A percentile compares a stretch with the other conserved stretches of the same genome.
These are phyloP conservation scores for Suillus decipiens DNA, from an alignment of 768 basidiomycete genomes.

Conservation along the genomic window DNA sequence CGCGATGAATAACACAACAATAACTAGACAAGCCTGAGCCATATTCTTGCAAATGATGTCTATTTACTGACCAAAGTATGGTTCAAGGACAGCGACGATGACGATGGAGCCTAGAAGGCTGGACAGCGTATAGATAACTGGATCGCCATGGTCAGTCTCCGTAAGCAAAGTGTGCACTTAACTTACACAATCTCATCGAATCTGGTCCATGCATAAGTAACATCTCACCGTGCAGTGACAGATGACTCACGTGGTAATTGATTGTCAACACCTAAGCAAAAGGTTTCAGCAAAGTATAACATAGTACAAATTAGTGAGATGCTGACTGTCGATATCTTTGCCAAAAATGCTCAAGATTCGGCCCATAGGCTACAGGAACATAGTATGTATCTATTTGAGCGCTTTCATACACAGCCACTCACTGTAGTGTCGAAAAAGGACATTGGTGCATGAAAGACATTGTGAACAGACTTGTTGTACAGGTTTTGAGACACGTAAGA, in stretches of 20 bases:
- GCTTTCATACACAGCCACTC: conserved; percentile 9
- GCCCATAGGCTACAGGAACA: conserved; percentile 48
- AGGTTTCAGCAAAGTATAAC: not conserved
- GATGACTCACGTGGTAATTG: conserved; percentile 48
- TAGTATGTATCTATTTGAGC: not conserved
- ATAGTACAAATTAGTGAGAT: not conserved
- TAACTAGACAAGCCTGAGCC: conserved; percentile 37
- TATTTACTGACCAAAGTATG: conserved; percentile 55
- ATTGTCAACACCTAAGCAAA: conserved; percentile 47
- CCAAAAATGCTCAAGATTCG: conserved; percentile 64
- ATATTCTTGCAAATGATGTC: not conserved
- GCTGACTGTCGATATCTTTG: conserved; percentile 65
- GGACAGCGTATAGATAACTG: conserved; percentile 53
- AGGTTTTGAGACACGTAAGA: conserved; percentile 63
- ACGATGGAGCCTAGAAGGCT: conserved; percentile 54
- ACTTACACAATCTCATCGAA: conserved; percentile 54
- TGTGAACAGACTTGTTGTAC: conserved; percentile 54
- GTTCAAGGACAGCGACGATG: conserved; percentile 57
- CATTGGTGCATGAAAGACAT: conserved; percentile 72
- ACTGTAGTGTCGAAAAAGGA: conserved; percentile 74
- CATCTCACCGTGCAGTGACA: not conserved
- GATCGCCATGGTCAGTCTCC: conserved; percentile 7
- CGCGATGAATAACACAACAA: conserved; percentile 51
- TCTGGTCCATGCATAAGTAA: conserved; percentile 33
- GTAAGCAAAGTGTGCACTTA: not conserved